Evolutionary conservation across 768 basidiomycete genomes (phyloP).

Genomic region (Trametes punicea): DNA sequence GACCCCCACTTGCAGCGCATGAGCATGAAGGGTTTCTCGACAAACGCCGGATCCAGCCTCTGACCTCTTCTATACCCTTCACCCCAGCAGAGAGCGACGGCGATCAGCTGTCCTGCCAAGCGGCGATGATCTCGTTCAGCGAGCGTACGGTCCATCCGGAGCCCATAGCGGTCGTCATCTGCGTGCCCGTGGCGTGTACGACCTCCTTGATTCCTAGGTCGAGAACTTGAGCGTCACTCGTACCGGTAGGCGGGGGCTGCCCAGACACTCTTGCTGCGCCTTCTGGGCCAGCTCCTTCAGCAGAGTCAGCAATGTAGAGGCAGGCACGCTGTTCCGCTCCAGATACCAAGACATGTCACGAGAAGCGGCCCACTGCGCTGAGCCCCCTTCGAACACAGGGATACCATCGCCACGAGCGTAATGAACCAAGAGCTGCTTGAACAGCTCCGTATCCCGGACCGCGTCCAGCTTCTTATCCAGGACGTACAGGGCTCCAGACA

Average conservation of each 20-base stretch:
- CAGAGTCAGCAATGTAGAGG: slow-evolving; percentile 60
- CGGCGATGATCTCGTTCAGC: slow-evolving; percentile 59
- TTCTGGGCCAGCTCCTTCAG: slow-evolving; percentile 60
- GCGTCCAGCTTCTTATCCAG: slow-evolving; percentile 56
- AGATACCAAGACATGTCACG: slow-evolving; percentile 69
- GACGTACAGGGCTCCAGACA: slow-evolving; percentile 60
- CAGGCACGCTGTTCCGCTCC: slow-evolving; percentile 64
- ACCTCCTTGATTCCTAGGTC: slow-evolving; percentile 78
- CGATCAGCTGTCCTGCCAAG: slow-evolving; percentile 40
- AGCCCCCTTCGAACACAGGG: slow-evolving; percentile 17
- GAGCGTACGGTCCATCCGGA: slow-evolving; percentile 73
- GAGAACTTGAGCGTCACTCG: slow-evolving; percentile 31
- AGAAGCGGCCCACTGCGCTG: slow-evolving; percentile 25
- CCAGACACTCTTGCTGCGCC: slow-evolving; percentile 56
- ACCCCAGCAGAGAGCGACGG: background rate
- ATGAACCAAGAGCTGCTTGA: slow-evolving; percentile 42
- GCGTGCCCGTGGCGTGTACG: slow-evolving; percentile 79
- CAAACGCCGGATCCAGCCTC: too few species aligned
- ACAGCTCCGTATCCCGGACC: slow-evolving; percentile 39
- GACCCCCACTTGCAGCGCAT: background rate
- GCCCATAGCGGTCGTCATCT: slow-evolving; percentile 66
- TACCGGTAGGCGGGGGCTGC: slow-evolving; percentile 52
- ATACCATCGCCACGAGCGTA: slow-evolving; percentile 57
- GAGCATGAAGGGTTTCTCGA: too few species aligned
- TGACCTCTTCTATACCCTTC: too few species aligned